A percentile compares a stretch with the other conserved stretches of the same genome.
phyloP scores from a whole-genome alignment of 306 rosid species.

The Coriaria nepalensis region DNA sequence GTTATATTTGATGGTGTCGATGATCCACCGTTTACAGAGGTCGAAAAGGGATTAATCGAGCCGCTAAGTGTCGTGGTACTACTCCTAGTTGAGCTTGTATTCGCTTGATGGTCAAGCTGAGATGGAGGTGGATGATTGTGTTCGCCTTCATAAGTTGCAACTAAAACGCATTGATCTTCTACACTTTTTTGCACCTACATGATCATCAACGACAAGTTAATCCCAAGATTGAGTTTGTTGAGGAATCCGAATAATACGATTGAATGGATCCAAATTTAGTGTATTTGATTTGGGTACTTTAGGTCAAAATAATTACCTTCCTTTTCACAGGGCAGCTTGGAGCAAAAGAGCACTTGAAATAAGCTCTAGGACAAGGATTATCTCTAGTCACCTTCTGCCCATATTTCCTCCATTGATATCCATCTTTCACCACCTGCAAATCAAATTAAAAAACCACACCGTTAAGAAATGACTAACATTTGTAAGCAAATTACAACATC shows the following conservation, averaged over 20 bases:
- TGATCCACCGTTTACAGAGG: background rate
- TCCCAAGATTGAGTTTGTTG: background rate
- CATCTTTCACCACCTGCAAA: slow-evolving; percentile 25
- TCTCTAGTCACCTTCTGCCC: slow-evolving; percentile 69
- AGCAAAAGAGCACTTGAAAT: slow-evolving; percentile 66
- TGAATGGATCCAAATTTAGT: background rate
- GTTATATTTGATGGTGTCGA: slow-evolving; percentile 24
- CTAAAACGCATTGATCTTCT: slow-evolving; percentile 33
- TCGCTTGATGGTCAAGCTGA: background rate
- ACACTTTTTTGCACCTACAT: slow-evolving; percentile 54
- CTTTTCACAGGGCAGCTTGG: slow-evolving; percentile 48
- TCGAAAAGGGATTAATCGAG: background rate
- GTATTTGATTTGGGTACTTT: background rate
- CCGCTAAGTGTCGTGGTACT: background rate
- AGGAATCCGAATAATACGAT: background rate
- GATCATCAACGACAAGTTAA: background rate
- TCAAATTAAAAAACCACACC: background rate
- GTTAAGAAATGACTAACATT: background rate
- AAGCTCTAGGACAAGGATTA: slow-evolving; percentile 67
- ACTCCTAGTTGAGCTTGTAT: background rate
- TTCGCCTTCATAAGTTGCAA: slow-evolving; percentile 53
- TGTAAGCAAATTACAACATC: background rate
- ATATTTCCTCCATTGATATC: slow-evolving; percentile 73
- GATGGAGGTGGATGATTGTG: slow-evolving; percentile 55
- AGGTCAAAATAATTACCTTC: slow-evolving; percentile 21